phyloP scores from a whole-genome alignment of 345 rosid species.

The Bruguiera parviflora region DNA sequence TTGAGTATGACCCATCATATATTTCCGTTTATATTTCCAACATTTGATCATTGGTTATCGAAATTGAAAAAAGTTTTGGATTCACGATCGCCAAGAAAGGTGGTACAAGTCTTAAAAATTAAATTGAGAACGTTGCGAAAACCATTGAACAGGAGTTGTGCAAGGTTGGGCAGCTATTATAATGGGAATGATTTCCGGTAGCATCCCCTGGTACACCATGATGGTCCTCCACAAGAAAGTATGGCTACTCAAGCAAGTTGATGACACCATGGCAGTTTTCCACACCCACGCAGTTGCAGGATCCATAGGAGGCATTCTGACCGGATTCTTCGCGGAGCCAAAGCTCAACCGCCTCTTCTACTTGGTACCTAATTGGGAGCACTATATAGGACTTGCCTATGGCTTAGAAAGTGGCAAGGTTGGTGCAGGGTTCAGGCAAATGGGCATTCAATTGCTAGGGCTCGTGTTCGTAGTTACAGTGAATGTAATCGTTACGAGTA shows the following conservation, averaged over 20 bases:
- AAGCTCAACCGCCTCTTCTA: conserved; percentile 30
- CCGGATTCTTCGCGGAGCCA: conserved; percentile 43
- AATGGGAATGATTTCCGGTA: conserved; percentile 48
- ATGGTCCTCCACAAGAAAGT: conserved; percentile 47
- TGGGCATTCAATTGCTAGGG: conserved; percentile 37
- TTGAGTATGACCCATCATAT: not conserved
- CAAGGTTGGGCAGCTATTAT: conserved; percentile 54
- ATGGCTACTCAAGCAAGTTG: conserved; percentile 39
- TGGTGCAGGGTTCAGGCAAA: conserved; percentile 30
- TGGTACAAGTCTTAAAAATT: not conserved
- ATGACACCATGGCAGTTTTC: conserved; percentile 50
- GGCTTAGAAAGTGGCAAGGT: conserved; percentile 27
- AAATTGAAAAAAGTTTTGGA: too few species aligned
- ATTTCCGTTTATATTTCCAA: not conserved
- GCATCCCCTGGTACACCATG: conserved; percentile 55
- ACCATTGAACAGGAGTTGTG: conserved; percentile 31
- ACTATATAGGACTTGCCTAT: conserved; percentile 38
- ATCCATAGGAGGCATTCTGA: conserved; percentile 40
- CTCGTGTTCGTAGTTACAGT: conserved; percentile 30
- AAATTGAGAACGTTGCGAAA: not conserved
- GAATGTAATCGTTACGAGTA: conserved; percentile 39
- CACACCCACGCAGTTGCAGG: conserved; percentile 57
- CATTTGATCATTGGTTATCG: too few species aligned
- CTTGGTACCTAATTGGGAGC: not conserved
- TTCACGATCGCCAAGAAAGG: too few species aligned